These are phyloP conservation scores for Taphrina flavorubra DNA, from an alignment of 1,139 yeast genomes.

Conservation along the genomic window DNA sequence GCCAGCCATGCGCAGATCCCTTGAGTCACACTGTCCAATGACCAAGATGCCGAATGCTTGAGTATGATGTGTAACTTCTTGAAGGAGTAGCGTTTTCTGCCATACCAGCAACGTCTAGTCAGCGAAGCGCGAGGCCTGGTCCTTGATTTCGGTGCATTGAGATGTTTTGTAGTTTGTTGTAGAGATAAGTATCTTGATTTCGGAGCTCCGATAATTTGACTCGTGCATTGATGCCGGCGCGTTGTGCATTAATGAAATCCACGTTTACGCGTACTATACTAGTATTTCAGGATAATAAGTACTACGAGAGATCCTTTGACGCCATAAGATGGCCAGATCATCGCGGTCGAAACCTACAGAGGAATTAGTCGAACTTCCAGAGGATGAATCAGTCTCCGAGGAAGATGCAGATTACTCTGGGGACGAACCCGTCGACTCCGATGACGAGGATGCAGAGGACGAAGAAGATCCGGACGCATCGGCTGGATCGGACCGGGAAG, in stretches of 20 bases:
- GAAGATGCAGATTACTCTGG: slow-evolving; percentile 34
- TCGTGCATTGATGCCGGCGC: slow-evolving; percentile 1
- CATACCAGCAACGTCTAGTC: too few relatives aligned
- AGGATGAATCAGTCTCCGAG: slow-evolving; percentile 25
- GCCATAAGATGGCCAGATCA: slow-evolving; percentile 22
- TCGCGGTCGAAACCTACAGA: slow-evolving; percentile 39
- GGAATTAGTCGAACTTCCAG: slow-evolving; percentile 36
- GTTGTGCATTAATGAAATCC: slow-evolving; percentile 8
- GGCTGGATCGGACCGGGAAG: slow-evolving; percentile 14
- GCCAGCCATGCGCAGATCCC: background rate
- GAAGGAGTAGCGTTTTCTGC: background rate
- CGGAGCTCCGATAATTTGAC: background rate
- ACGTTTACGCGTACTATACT: slow-evolving; percentile 11
- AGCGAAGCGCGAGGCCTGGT: too few relatives aligned
- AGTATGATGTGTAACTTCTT: background rate
- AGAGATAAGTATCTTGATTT: background rate
- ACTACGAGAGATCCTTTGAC: background rate
- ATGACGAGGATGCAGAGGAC: slow-evolving; percentile 16
- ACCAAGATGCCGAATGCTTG: background rate
- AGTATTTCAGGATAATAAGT: background rate
- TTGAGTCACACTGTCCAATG: background rate
- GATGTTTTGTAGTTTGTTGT: slow-evolving; percentile 1
- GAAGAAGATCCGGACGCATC: slow-evolving; percentile 18
- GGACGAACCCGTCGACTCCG: slow-evolving; percentile 19
- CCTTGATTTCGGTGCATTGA: background rate